phyloP scores from a whole-genome alignment of 345 rosid genomes.

The Populus pruinosa region DNA sequence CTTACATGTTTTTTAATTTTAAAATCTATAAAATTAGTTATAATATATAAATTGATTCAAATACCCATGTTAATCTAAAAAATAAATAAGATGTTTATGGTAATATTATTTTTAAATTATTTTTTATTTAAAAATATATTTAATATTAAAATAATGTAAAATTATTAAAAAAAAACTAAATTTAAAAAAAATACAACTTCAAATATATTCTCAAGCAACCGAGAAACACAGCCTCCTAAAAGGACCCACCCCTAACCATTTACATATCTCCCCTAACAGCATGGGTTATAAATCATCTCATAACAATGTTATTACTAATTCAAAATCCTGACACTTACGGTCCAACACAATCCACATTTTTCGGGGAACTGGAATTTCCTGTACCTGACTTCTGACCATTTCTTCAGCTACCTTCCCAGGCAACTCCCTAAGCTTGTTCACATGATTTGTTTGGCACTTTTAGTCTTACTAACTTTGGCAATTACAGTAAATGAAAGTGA shows the following conservation, averaged over 20 bases:
- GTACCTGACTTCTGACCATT: no score
- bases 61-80: no score
- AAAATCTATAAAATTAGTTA: no score
- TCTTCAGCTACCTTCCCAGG: neutral
- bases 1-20: no score
- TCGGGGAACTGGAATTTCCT: neutral
- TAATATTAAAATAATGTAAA: no score
- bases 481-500: neutral
- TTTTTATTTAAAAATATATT: no score
- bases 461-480: slow-evolving; percentile 7
- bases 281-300: neutral
- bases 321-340: neutral
- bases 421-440: neutral
- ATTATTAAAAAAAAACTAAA: no score
- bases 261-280: slow-evolving; percentile 14
- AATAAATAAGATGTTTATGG: no score
- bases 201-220: neutral
- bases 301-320: neutral
- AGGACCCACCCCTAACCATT: slow-evolving; percentile 8
- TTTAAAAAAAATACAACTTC: no score
- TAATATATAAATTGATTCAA: no score
- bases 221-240: slow-evolving; percentile 2
- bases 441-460: neutral
- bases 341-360: slow-evolving; percentile 3
- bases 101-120: no score